Conservation (phyloP, 352 stramenopile species). For the Phytophthora brassicae region DNA sequence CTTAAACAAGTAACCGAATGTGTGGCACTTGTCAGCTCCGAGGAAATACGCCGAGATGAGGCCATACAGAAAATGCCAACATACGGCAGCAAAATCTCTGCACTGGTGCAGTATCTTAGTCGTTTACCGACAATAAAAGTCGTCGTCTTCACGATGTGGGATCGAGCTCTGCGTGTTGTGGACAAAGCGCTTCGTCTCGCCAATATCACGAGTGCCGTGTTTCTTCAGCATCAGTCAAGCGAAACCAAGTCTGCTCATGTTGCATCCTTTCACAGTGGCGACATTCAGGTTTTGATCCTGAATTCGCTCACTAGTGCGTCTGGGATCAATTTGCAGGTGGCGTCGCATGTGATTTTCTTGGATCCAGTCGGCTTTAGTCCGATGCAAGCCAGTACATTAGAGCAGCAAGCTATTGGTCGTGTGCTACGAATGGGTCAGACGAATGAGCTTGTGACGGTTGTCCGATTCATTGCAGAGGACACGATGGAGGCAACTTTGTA, state of each 20-base stretch:
- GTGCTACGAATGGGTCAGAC: conserved; percentile 86
- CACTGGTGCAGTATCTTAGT: conserved; percentile 66
- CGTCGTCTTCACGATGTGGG: conserved; percentile 87
- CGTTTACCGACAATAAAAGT: conserved; percentile 58
- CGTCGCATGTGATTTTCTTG: conserved; percentile 82
- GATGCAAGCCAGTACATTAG: conserved; percentile 72
- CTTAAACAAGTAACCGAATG: conserved; percentile 54
- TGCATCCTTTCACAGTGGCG: conserved; percentile 58
- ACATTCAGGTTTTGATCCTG: conserved; percentile 72
- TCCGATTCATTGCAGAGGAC: conserved; percentile 73
- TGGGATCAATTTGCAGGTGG: conserved; percentile 84
- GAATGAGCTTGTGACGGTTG: conserved; percentile 66
- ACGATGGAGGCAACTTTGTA: conserved; percentile 77
- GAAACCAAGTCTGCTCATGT: conserved; percentile 79
- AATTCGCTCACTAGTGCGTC: conserved; percentile 82
- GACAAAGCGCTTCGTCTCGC: conserved; percentile 56
- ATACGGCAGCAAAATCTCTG: conserved; percentile 79
- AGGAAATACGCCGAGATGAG: conserved; percentile 21
- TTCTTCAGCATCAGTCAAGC: conserved; percentile 75
- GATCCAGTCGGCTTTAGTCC: conserved; percentile 72
- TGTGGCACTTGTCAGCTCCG: conserved; percentile 37
- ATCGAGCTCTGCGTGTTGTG: conserved; percentile 61
- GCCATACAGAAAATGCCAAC: conserved; percentile 28
- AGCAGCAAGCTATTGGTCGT: conserved; percentile 83
- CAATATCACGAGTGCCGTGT: conserved; percentile 65